These are phyloP conservation scores for Ilyonectria robusta DNA, from an alignment of 2,329 filamentous ascomycete genomes.

Conservation along the genomic window DNA sequence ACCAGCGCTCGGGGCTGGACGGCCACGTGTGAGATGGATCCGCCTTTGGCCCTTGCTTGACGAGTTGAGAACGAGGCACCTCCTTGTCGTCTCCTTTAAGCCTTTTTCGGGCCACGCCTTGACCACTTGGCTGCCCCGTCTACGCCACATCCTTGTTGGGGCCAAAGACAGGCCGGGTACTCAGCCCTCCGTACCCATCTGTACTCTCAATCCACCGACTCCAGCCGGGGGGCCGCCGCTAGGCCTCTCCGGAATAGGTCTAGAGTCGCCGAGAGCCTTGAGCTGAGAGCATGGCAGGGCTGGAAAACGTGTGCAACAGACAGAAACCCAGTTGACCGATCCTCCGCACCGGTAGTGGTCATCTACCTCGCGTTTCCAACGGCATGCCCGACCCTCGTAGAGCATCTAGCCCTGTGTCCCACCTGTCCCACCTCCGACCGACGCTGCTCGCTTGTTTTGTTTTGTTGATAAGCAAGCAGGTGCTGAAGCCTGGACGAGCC, in stretches of 20 bases:
- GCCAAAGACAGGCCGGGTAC: conserved; percentile 25
- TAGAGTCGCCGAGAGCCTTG: conserved; percentile 6
- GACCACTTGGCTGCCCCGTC: conserved; percentile 30
- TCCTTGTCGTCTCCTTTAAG: conserved; percentile 34
- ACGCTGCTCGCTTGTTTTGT: conserved; percentile 5
- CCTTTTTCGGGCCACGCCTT: conserved; percentile 33
- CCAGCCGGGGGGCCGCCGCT: background rate
- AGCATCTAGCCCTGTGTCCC: background rate
- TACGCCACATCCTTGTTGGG: conserved; percentile 28
- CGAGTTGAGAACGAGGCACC: conserved; percentile 40
- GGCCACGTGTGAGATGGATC: conserved; percentile 48
- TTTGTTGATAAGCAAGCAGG: background rate
- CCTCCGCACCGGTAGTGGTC: background rate
- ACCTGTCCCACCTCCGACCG: background rate
- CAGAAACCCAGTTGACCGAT: background rate
- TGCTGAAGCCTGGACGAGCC: background rate
- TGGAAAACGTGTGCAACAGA: conserved; percentile 13
- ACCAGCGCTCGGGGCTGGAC: conserved; percentile 32
- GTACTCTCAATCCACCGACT: conserved; percentile 14
- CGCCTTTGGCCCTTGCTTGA: conserved; percentile 41
- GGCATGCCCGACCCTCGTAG: conserved; percentile 20
- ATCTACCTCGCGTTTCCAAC: conserved; percentile 23
- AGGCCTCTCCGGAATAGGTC: conserved; percentile 11
- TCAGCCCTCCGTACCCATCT: conserved; percentile 25
- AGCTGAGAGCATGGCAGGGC: conserved; percentile 32